These are phyloP conservation scores for Apophysomyces ossiformis DNA, from an alignment of 371 early-diverging fungal genomes.

Conservation along the genomic window DNA sequence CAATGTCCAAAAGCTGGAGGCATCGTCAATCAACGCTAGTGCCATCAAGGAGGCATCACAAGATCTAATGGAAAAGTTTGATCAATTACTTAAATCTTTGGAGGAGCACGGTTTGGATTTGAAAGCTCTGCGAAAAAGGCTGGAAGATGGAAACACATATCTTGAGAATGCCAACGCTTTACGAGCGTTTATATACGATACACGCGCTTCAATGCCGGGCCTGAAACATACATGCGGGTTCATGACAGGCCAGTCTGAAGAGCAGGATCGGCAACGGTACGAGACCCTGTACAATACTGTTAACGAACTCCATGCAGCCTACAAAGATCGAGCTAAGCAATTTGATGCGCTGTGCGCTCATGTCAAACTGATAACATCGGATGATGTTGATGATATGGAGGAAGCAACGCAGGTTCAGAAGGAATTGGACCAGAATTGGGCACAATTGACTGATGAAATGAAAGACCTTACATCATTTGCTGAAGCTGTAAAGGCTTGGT, in stretches of 20 bases:
- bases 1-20: conserved; percentile 18
- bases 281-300: conserved; percentile 27
- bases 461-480: conserved; percentile 29
- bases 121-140: conserved; percentile 29
- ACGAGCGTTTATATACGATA: conserved; percentile 29
- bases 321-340: conserved; percentile 22
- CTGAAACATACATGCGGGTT: conserved; percentile 50
- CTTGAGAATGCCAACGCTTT: conserved; percentile 32
- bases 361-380: conserved; percentile 23
- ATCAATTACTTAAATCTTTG: conserved; percentile 33
- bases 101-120: conserved; percentile 34
- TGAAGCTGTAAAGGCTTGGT: conserved; percentile 41
- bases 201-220: conserved; percentile 40
- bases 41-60: conserved; percentile 29
- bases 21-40: conserved; percentile 25
- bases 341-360: conserved; percentile 29
- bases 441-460: conserved; percentile 29
- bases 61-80: conserved; percentile 36
- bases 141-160: conserved; percentile 46
- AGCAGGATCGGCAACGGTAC: conserved; percentile 41
- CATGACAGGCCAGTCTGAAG: conserved; percentile 50
- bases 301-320: conserved; percentile 18
- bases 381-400: conserved; percentile 27
- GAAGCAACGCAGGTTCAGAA: conserved; percentile 21
- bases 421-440: conserved; percentile 38